Evolutionary conservation across 495 filamentous ascomycete species (phyloP), one percentile per base, ranked within the genome.

Genomic region (Melanomma pulvis-pyrius): DNA sequence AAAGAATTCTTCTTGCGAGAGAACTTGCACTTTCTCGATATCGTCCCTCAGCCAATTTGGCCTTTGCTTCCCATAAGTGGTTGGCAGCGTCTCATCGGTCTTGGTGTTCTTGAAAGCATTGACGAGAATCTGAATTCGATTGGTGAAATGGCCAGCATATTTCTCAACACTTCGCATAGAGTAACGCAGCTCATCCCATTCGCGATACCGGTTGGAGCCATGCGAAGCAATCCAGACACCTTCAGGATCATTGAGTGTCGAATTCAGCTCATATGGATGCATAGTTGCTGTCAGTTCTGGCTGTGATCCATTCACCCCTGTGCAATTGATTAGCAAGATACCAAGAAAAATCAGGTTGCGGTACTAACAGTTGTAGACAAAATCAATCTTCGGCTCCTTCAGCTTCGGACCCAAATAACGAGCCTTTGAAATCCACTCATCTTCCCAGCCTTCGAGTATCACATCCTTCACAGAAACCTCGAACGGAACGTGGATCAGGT

Each of bases 1-100:
- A 69, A 80, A 80, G 57, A 80, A 80, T 26, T 78, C 77, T 54
- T 80, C 76, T 54, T 80, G 78, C 19, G 69, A 70, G 9, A 80
- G 69, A 12, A 79, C 73, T 61, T 80, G 73, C 8, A 79, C 74
- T 36, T 71, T 63, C 15, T 76, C 50, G 17, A 68, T 62, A 32
- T 74, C 74, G 24, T 68, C 44, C 24, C 67, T 78, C 17, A 80
- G 73, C 78, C 78, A 80, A 0, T 66, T 51, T 0, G 78, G 78
- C 15, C 65, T 59, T 54, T 80, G 78, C 57, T 70, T 75, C 17
- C 72, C 71, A 22, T 68, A 71, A 5, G 71, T 65, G 5, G 30
- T 13, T 15, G 46, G 26, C 1, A 54, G 39, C 25, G 59, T 61
- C 13, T 56, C 47, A 12, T 54, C 59, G 17, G 9, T n/a, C 4